phyloP scores from a whole-genome alignment of 2,329 filamentous ascomycete species.

The Dactylellina haptotyla region DNA sequence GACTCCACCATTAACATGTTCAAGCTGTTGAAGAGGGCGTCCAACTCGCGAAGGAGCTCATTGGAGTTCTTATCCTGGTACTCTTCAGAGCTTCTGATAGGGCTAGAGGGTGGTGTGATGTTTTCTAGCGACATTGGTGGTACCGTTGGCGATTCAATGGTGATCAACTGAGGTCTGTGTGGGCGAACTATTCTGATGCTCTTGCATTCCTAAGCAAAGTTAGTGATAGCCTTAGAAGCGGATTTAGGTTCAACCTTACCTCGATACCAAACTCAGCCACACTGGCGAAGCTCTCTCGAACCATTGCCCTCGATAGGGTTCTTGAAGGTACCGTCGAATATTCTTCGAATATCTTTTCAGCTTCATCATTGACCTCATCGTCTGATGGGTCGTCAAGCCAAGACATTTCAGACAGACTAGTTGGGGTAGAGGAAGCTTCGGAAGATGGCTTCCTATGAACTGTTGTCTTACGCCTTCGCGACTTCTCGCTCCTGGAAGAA shows the following conservation, averaged over 20 bases:
- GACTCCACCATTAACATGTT: slow-evolving; percentile 37
- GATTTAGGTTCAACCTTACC: slow-evolving; percentile 1
- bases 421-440: slow-evolving; percentile 19
- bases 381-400: slow-evolving; percentile 50
- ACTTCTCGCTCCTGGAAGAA: slow-evolving; percentile 27
- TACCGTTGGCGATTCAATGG: slow-evolving; percentile 22
- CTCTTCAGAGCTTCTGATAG: slow-evolving; percentile 4
- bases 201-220: slow-evolving; percentile 29
- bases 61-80: slow-evolving; percentile 1
- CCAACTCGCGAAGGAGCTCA: slow-evolving; percentile 25
- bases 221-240: neutral
- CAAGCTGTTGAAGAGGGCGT: slow-evolving; percentile 25
- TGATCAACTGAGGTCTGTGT: slow-evolving; percentile 26
- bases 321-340: slow-evolving; percentile 12
- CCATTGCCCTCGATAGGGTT: neutral
- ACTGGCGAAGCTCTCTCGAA: slow-evolving; percentile 25
- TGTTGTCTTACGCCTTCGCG: slow-evolving; percentile 37
- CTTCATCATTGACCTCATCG: slow-evolving; percentile 49
- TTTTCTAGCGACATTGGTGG: slow-evolving; percentile 28
- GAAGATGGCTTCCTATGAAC: slow-evolving; percentile 39
- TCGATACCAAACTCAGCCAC: slow-evolving; percentile 39
- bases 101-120: slow-evolving; percentile 40
- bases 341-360: slow-evolving; percentile 47
- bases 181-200: slow-evolving; percentile 40
- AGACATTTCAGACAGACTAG: slow-evolving; percentile 39